Percentiles rank a stretch among this genome's conserved stretches.
Conservation (phyloP, 2,329 filamentous ascomycete species). For the Metarhizium guizhouense region DNA sequence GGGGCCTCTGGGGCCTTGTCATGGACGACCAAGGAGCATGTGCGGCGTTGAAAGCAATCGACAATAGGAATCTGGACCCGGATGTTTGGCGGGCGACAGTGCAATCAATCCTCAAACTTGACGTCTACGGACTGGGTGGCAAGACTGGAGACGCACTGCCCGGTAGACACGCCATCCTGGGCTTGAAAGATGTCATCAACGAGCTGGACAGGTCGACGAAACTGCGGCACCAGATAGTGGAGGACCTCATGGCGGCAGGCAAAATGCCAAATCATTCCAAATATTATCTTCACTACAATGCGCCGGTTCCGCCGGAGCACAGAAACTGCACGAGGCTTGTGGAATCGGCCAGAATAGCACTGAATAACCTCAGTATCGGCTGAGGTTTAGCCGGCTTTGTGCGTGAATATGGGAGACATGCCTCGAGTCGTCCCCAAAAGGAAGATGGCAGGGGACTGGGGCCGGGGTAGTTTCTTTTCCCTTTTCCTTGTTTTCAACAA, state of each 20-base stretch:
- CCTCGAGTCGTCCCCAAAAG: not conserved
- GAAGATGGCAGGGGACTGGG: not conserved
- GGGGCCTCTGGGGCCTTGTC: conserved; percentile 37
- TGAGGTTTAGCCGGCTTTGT: not conserved
- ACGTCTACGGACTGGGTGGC: conserved; percentile 44
- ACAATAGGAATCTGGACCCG: conserved; percentile 39
- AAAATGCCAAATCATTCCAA: conserved; percentile 15
- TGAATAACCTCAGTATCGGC: conserved; percentile 44
- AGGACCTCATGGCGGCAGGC: conserved; percentile 34
- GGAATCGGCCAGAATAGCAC: conserved; percentile 42
- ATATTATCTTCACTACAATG: conserved; percentile 16
- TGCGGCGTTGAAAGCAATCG: conserved; percentile 10
- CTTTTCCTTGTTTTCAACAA: not conserved
- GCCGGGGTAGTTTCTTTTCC: too few species aligned
- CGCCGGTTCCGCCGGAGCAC: conserved; percentile 22
- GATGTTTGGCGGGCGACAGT: conserved; percentile 44
- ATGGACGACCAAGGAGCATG: conserved; percentile 17
- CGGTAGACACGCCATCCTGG: conserved; percentile 28
- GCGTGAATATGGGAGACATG: not conserved
- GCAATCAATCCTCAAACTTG: conserved; percentile 43
- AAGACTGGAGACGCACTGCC: conserved; percentile 4
- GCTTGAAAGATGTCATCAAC: conserved; percentile 44
- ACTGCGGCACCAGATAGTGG: conserved; percentile 39
- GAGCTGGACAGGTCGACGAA: conserved; percentile 43
- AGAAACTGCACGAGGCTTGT: conserved; percentile 42